Evolutionary conservation across 1,284 basidiomycete genomes (phyloP).

Genomic region (Ceratobasidium sp.): DNA sequence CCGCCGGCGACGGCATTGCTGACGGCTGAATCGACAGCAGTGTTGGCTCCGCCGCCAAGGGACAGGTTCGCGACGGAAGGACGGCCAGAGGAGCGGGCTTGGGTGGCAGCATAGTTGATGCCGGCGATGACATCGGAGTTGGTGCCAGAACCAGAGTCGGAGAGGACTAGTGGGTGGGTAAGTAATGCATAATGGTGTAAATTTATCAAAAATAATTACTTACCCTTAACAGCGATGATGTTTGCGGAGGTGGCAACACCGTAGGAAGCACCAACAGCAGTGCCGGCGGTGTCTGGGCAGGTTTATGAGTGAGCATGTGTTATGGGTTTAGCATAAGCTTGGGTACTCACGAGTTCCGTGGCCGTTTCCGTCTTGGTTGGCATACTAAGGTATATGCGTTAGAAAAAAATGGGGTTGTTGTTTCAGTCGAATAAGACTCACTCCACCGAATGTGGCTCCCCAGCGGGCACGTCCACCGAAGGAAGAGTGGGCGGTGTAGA

Average conservation of each 20-base stretch:
- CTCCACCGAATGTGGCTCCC: constrained; percentile 14
- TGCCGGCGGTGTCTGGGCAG: constrained; percentile 24
- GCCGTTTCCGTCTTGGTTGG: constrained; percentile 28
- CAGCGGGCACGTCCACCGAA: constrained; percentile 35
- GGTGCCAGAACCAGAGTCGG: constrained; percentile 91
- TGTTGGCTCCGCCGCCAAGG: constrained; percentile 38
- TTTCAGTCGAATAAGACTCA: not conserved
- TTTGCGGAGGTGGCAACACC: constrained; percentile 36
- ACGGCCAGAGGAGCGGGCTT: constrained; percentile 53
- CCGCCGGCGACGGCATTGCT: constrained; percentile 76
- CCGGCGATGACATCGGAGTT: constrained; percentile 94
- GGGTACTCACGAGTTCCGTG: constrained; percentile 32
- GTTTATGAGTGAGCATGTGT: not conserved
- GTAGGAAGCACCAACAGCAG: constrained; percentile 31
- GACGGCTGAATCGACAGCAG: constrained; percentile 43
- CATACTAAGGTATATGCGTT: not conserved
- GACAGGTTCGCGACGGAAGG: constrained; percentile 44
- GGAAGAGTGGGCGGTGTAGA: constrained; percentile 18
- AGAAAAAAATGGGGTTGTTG: not conserved
- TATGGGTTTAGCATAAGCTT: too few relatives aligned
- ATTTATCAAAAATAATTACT: not conserved
- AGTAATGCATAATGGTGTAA: not conserved
- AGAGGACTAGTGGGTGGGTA: constrained; percentile 68
- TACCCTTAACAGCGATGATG: constrained; percentile 37
- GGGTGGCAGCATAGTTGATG: constrained; percentile 82